Percentiles rank a stretch among this genome's conserved stretches.
Conservation (phyloP, 345 rosid genomes). For the Melaleuca alternifolia region DNA sequence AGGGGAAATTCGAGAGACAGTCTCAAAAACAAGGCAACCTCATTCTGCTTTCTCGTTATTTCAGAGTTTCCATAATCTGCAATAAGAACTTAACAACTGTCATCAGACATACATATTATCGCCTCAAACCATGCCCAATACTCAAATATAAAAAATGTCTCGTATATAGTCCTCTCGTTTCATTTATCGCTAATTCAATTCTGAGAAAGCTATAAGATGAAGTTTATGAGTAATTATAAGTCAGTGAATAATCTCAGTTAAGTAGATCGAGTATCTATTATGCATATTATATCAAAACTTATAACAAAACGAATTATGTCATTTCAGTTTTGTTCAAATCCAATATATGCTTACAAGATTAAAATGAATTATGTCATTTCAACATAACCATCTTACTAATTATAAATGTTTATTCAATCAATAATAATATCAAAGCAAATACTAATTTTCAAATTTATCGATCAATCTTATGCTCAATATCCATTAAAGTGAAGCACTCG, state of each 20-base stretch:
- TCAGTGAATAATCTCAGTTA: background rate
- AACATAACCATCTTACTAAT: background rate
- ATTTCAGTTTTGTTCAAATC: background rate
- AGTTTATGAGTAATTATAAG: background rate
- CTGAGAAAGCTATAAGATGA: background rate
- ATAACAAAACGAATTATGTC: no score
- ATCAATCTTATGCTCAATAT: background rate
- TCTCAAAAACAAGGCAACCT: background rate
- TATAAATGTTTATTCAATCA: background rate
- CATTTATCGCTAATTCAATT: background rate
- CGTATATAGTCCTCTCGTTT: background rate
- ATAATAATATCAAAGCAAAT: background rate
- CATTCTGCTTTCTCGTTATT: background rate
- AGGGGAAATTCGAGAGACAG: background rate
- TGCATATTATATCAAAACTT: background rate
- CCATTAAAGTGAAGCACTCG: fast-evolving
- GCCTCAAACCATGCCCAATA: background rate
- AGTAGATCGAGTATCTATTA: fast-evolving
- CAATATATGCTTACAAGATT: background rate
- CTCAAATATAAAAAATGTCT: background rate
- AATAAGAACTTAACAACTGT: background rate
- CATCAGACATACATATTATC: background rate
- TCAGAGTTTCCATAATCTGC: background rate
- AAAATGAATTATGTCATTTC: background rate
- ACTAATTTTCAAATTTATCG: background rate